phyloP scores from a whole-genome alignment of 1,284 basidiomycete genomes.

The Athelia psychrophila region DNA sequence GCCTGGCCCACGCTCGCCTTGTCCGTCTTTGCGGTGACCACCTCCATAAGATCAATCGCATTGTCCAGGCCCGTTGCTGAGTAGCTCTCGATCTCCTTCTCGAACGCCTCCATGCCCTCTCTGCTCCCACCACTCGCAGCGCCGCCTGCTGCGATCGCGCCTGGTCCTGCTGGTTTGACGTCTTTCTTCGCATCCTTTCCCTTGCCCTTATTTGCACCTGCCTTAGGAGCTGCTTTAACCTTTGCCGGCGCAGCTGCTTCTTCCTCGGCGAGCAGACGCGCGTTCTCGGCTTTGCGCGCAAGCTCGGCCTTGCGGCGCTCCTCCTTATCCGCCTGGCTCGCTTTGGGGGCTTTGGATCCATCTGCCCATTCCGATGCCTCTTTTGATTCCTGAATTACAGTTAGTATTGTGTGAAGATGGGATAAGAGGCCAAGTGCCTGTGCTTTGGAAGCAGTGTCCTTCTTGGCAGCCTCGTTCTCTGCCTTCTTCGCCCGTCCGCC shows the following conservation, averaged over 20 bases:
- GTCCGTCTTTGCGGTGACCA: conserved; percentile 90
- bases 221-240: conserved; percentile 65
- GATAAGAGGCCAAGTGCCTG: conserved; percentile 42
- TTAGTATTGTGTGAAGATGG: neutral
- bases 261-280: conserved; percentile 80
- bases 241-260: conserved; percentile 69
- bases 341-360: conserved; percentile 61
- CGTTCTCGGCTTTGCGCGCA: conserved; percentile 75
- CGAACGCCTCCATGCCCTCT: conserved; percentile 24
- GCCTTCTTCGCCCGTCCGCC: conserved; percentile 87
- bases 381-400: conserved; percentile 56
- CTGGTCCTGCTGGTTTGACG: conserved; percentile 65
- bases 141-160: conserved; percentile 74
- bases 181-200: conserved; percentile 1
- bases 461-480: conserved; percentile 85
- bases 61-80: conserved; percentile 90
- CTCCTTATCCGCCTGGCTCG: conserved; percentile 69
- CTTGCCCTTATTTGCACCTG: conserved; percentile 54
- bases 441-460: conserved; percentile 53
- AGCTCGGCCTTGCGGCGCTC: conserved; percentile 74
- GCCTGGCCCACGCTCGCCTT: conserved; percentile 84
- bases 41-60: conserved; percentile 85
- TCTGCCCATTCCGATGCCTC: conserved; percentile 82
- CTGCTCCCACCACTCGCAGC: conserved; percentile 29
- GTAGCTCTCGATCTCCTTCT: conserved; percentile 63